These are phyloP conservation scores for Aspergillus fumigatus DNA, from an alignment of 2,329 filamentous ascomycete genomes.

Conservation along the genomic window DNA sequence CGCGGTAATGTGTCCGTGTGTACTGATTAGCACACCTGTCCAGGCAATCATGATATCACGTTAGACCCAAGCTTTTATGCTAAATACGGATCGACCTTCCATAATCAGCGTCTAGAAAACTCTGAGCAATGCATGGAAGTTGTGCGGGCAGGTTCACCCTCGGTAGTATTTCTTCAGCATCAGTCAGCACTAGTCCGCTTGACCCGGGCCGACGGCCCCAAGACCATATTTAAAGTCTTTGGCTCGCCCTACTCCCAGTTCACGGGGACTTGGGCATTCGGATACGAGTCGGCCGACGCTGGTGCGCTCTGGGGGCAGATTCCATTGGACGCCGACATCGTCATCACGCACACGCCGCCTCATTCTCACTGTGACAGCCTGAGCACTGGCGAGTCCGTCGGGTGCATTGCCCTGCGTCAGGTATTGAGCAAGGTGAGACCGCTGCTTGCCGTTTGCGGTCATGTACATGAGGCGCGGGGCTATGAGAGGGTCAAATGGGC, in stretches of 20 bases:
- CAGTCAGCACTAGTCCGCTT: slow-evolving; percentile 43
- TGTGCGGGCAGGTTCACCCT: slow-evolving; percentile 35
- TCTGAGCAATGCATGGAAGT: slow-evolving; percentile 42
- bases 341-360: slow-evolving; percentile 56
- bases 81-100: slow-evolving; percentile 39
- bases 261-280: slow-evolving; percentile 51
- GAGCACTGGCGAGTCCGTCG: slow-evolving; percentile 30
- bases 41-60: slow-evolving; percentile 57
- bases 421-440: slow-evolving; percentile 47
- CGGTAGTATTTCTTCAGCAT: slow-evolving; percentile 52
- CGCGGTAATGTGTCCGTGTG: background rate
- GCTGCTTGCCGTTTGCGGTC: slow-evolving; percentile 52
- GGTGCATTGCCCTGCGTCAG: slow-evolving; percentile 46
- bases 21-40: background rate
- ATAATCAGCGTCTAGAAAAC: slow-evolving; percentile 44
- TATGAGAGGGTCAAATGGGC: slow-evolving; percentile 50
- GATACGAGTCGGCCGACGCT: slow-evolving; percentile 45
- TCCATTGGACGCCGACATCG: slow-evolving; percentile 48
- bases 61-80: slow-evolving; percentile 48
- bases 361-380: slow-evolving; percentile 45
- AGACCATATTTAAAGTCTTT: slow-evolving; percentile 52
- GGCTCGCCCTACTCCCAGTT: slow-evolving; percentile 53
- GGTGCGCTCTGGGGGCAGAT: slow-evolving; percentile 47
- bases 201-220: slow-evolving; percentile 41
- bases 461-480: slow-evolving; percentile 55